A percentile compares a stretch with the other conserved stretches of the same genome.
phyloP scores from a whole-genome alignment of 768 basidiomycete genomes.

The Rubroboletus satanas region DNA sequence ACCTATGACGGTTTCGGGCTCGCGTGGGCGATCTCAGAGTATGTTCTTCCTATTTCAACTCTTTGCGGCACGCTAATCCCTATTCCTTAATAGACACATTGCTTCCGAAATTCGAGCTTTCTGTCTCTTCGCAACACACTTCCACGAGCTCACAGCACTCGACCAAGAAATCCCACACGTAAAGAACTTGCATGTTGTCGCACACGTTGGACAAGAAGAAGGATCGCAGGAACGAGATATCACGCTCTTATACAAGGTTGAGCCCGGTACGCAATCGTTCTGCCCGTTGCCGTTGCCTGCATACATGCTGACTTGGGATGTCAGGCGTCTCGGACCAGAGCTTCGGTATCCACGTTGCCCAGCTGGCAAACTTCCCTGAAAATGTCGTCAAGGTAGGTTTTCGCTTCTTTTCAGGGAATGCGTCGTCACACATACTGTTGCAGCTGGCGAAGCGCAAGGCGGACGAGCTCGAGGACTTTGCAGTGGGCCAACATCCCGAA shows the following conservation, averaged over 20 bases:
- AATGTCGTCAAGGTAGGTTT: conserved; percentile 76
- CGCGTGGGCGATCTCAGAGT: conserved; percentile 99
- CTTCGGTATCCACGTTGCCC: conserved; percentile 97
- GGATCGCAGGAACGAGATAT: conserved; percentile 65
- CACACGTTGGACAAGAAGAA: conserved; percentile 67
- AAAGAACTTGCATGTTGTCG: conserved; percentile 93
- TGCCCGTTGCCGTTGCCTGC: neutral
- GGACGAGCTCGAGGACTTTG: conserved; percentile 87
- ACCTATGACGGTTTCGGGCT: conserved; percentile 97
- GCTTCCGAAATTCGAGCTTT: conserved; percentile 90
- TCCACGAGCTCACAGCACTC: conserved; percentile 92
- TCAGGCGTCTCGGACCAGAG: conserved; percentile 92
- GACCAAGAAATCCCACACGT: conserved; percentile 84
- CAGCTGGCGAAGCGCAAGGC: conserved; percentile 91
- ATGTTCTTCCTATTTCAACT: conserved; percentile 19
- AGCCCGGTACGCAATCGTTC: conserved; percentile 58
- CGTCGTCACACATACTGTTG: neutral
- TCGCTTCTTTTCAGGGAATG: neutral
- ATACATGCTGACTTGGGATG: neutral
- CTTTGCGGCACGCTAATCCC: neutral
- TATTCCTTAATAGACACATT: conserved; percentile 65
- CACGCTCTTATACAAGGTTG: conserved; percentile 68
- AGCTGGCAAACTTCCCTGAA: conserved; percentile 96
- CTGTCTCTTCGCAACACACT: conserved; percentile 96
- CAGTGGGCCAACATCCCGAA: conserved; percentile 37